Conservation (phyloP, 768 basidiomycete species). For the Ramaria rubella region DNA sequence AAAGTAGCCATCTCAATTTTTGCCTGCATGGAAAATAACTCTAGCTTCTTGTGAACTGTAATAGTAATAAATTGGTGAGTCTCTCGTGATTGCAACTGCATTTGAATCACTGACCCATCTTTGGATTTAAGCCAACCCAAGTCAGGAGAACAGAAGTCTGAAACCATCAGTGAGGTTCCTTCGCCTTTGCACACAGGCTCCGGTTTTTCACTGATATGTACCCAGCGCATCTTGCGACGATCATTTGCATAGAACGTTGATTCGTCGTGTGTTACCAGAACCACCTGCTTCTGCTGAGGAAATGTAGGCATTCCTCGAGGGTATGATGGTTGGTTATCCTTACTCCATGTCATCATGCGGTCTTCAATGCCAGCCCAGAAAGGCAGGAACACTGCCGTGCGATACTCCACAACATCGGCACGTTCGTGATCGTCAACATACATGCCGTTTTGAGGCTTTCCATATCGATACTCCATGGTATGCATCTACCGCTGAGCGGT, state of each 20-base stretch:
- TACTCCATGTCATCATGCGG: not conserved
- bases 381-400: not conserved
- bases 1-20: slow-evolving; percentile 1
- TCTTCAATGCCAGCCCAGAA: not conserved
- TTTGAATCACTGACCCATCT: not conserved
- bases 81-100: too few relatives aligned
- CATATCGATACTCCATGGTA: slow-evolving; percentile 10
- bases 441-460: slow-evolving; percentile 10
- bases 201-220: slow-evolving; percentile 6
- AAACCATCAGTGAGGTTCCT: not conserved
- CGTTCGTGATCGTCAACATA: slow-evolving; percentile 7
- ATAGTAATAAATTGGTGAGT: too few relatives aligned
- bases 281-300: not conserved
- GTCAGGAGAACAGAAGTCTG: slow-evolving; percentile 5
- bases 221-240: slow-evolving; percentile 11
- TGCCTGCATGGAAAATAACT: slow-evolving; percentile 1
- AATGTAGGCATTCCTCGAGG: not conserved
- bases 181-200: slow-evolving; percentile 3
- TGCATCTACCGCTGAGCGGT: slow-evolving; percentile 15
- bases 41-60: not conserved
- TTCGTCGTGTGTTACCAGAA: slow-evolving; percentile 14
- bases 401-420: slow-evolving; percentile 16
- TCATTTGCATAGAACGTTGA: slow-evolving; percentile 19
- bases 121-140: not conserved
- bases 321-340: not conserved